Percentiles rank a stretch among this genome's conserved stretches.
phyloP scores from a whole-genome alignment of 1,284 basidiomycete species.

The Ustilago vetiveriae region DNA sequence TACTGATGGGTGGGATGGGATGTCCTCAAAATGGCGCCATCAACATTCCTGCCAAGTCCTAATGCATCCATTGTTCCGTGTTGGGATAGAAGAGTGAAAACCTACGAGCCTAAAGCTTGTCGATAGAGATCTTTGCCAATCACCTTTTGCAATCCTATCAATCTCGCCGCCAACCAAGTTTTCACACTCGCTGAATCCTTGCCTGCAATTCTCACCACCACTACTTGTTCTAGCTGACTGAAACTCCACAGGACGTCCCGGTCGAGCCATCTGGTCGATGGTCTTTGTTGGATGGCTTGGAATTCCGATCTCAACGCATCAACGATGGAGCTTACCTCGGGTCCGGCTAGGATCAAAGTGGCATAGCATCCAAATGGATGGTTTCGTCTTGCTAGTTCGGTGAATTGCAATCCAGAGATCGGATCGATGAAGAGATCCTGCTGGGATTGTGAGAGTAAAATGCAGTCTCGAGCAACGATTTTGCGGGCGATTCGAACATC shows the following conservation, averaged over 20 bases:
- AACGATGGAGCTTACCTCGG: slow-evolving; percentile 71
- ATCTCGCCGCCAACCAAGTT: slow-evolving; percentile 74
- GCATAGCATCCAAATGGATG: slow-evolving; percentile 85
- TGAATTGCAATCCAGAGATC: background rate
- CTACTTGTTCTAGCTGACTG: slow-evolving; percentile 70
- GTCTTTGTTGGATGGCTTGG: slow-evolving; percentile 72
- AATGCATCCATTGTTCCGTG: too few species aligned
- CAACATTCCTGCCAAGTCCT: too few species aligned
- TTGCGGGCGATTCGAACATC: slow-evolving; percentile 78
- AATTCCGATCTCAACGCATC: slow-evolving; percentile 71
- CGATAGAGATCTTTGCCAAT: slow-evolving; percentile 56
- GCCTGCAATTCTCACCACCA: slow-evolving; percentile 78
- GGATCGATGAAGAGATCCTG: background rate
- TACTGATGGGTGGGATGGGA: too few species aligned
- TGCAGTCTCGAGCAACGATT: slow-evolving; percentile 78
- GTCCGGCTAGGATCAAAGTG: slow-evolving; percentile 79
- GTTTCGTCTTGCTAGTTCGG: slow-evolving; percentile 73
- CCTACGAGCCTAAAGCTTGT: too few species aligned
- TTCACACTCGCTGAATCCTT: slow-evolving; percentile 77
- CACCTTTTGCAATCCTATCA: slow-evolving; percentile 71
- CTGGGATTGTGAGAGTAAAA: slow-evolving; percentile 75
- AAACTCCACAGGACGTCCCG: slow-evolving; percentile 83
- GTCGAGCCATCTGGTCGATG: slow-evolving; percentile 69
- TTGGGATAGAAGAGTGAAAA: too few species aligned
- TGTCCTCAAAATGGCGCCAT: too few species aligned